Percentiles rank a stretch among this genome's conserved stretches.
phyloP scores from a whole-genome alignment of 345 rosid genomes.

The Xanthoceras sorbifolium region DNA sequence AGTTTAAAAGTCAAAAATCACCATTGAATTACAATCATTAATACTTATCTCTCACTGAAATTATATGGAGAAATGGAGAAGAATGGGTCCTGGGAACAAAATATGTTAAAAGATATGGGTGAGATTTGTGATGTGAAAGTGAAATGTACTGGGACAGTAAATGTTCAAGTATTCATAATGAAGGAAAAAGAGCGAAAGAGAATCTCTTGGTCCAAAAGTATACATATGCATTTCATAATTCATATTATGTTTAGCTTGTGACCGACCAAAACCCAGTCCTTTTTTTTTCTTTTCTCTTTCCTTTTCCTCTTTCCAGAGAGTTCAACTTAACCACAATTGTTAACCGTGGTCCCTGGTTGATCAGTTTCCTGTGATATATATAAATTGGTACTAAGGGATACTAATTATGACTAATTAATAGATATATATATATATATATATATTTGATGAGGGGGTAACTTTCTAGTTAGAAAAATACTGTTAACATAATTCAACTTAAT shows the following conservation, averaged over 20 bases:
- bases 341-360: no score
- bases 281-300: neutral
- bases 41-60: neutral
- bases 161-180: constrained; percentile 19
- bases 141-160: constrained; percentile 25
- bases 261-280: neutral
- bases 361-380: no score
- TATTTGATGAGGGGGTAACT: no score
- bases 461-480: no score
- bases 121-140: constrained; percentile 19
- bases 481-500: no score
- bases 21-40: neutral
- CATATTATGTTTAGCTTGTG: constrained; percentile 2
- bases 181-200: constrained; percentile 10
- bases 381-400: no score
- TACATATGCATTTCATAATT: neutral
- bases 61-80: neutral
- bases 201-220: constrained; percentile 19
- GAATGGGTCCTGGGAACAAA: neutral
- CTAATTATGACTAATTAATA: no score
- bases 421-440: no score
- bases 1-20: neutral
- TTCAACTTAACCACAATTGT: no score
- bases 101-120: neutral
- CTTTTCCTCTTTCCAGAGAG: neutral